A percentile compares a stretch with the other conserved stretches of the same genome.
Conservation (phyloP, 192 early-diverging fungal species). For the Linderina pennispora region DNA sequence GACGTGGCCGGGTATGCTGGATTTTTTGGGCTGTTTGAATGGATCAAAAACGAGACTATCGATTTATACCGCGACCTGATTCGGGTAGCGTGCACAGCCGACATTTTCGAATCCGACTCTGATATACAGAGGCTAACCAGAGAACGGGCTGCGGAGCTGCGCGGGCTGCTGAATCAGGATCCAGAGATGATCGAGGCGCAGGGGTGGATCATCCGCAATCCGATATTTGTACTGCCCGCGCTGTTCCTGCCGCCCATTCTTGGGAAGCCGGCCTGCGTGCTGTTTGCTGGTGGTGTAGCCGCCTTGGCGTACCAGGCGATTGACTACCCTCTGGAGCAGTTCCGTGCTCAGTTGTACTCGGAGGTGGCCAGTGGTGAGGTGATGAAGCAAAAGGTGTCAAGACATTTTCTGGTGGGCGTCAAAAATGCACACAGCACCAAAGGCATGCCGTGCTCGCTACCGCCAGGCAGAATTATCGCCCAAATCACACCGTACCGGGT, state of each 20-base stretch:
- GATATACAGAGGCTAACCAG: constrained; percentile 25
- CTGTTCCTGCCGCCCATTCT: constrained; percentile 42
- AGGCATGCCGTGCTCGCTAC: neutral
- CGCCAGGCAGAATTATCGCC: neutral
- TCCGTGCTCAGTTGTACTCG: constrained; percentile 60
- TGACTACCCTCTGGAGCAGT: constrained; percentile 64
- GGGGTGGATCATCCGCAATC: constrained; percentile 27
- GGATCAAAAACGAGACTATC: constrained; percentile 65
- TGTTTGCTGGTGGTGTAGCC: constrained; percentile 54
- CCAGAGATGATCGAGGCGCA: constrained; percentile 23
- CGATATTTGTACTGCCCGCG: constrained; percentile 14
- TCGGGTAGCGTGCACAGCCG: constrained; percentile 22
- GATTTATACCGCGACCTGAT: constrained; percentile 51
- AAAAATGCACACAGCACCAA: neutral
- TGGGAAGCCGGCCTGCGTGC: constrained; percentile 50
- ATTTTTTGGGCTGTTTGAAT: constrained; percentile 76
- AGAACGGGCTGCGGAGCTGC: constrained; percentile 20
- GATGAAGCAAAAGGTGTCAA: constrained; percentile 22
- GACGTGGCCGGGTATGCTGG: constrained; percentile 65
- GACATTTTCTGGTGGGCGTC: constrained; percentile 11
- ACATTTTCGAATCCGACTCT: constrained; percentile 8
- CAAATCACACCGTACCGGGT: constrained; percentile 17
- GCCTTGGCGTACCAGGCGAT: constrained; percentile 66
- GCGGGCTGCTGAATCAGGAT: constrained; percentile 16
- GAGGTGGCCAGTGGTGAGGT: constrained; percentile 50